Percentiles rank a stretch among this genome's conserved stretches.
phyloP scores from a whole-genome alignment of 352 stramenopile species.

The Phytophthora palmivora region DNA sequence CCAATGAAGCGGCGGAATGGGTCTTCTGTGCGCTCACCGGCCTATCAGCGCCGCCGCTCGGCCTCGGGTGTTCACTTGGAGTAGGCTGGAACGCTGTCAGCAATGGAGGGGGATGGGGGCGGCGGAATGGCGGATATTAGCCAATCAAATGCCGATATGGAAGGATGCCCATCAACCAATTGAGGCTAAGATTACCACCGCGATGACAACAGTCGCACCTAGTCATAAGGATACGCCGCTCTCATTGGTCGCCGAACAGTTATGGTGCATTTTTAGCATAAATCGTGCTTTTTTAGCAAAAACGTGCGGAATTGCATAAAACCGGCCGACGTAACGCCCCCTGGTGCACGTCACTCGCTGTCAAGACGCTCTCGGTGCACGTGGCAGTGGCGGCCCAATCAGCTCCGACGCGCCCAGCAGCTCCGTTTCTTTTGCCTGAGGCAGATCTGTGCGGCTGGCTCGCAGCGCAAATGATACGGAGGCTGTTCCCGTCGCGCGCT shows the following conservation, averaged over 20 bases:
- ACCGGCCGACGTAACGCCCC: constrained; percentile 8
- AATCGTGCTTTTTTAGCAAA: background rate
- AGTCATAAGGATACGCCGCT: constrained; percentile 22
- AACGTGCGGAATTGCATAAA: background rate
- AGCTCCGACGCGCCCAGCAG: constrained; percentile 5
- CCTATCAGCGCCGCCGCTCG: constrained; percentile 24
- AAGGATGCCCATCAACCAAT: constrained; percentile 22
- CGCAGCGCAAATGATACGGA: constrained; percentile 28
- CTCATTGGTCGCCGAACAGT: constrained; percentile 27
- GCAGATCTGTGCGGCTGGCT: constrained; percentile 29
- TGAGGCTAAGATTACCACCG: constrained; percentile 22
- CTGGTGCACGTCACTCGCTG: constrained; percentile 28
- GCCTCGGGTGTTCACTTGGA: constrained; percentile 6
- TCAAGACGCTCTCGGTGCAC: constrained; percentile 29
- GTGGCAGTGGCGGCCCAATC: constrained; percentile 38
- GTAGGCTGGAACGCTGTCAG: background rate
- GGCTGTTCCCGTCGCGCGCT: constrained; percentile 11
- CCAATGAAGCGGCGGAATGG: constrained; percentile 21
- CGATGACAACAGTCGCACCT: constrained; percentile 27
- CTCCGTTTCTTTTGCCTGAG: constrained; percentile 16
- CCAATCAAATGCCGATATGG: constrained; percentile 18
- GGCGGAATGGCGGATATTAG: constrained; percentile 1
- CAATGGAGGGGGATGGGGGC: constrained; percentile 20
- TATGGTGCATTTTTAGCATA: background rate
- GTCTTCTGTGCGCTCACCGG: constrained; percentile 9